Conservation (phyloP, 2,329 filamentous ascomycete species). For the Cladosporium oxysporum region DNA sequence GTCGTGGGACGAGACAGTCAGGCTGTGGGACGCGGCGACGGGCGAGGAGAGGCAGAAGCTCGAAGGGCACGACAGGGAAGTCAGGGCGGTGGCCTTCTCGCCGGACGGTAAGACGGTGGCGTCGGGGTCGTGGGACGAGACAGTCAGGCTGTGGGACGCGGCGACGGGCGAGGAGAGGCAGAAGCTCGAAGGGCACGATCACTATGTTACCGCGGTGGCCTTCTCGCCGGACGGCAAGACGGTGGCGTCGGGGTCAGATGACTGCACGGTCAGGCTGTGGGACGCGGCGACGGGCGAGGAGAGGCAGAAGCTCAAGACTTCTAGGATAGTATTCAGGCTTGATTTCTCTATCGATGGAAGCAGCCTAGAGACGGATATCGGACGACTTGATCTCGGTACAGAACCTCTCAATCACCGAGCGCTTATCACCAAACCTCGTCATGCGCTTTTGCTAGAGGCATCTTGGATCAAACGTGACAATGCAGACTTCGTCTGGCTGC, state of each 20-base stretch:
- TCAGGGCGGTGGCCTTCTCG: not conserved
- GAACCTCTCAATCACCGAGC: not conserved
- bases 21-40: too few relatives aligned
- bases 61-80: not conserved
- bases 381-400: not conserved
- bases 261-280: not conserved
- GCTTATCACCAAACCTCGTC: not conserved
- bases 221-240: not conserved
- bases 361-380: not conserved
- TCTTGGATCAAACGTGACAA: not conserved
- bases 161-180: constrained; percentile 23
- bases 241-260: not conserved
- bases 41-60: not conserved
- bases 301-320: not conserved
- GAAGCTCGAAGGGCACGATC: constrained; percentile 27
- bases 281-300: not conserved
- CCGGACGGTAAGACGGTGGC: not conserved
- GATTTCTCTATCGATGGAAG: constrained; percentile 19
- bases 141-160: constrained; percentile 24
- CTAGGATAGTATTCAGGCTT: not conserved
- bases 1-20: too few relatives aligned
- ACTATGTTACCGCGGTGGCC: not conserved
- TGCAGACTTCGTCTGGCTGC: not conserved
- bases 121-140: not conserved
- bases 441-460: not conserved